Base-by-base conservation (phyloP, 495 filamentous ascomycete genomes). In the Xylaria telfairii region DNA sequence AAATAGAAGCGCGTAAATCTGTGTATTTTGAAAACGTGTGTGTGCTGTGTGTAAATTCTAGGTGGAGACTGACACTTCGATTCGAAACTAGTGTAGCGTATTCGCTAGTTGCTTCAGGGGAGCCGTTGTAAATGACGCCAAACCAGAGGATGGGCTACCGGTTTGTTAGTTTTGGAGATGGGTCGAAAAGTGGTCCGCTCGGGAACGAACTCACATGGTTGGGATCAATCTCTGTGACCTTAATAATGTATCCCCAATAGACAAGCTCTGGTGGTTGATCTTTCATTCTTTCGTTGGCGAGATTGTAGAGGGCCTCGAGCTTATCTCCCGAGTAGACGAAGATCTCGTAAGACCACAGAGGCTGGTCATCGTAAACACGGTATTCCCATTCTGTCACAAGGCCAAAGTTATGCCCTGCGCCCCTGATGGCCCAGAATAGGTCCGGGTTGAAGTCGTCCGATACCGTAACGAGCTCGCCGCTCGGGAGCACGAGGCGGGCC, bases 391-490 rank as follows among this genome's bases (percentile, higher is more conserved):
- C 66, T 0, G 78, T 79, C 17, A 88, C 82, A 61, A 88, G 81
- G 21, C 87, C 87, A 65, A 88, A 88, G 71, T 88, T 88, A 63
- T 85, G 82, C 0, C 87, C 86, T 9, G 85, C 87, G 32, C 87
- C 87, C n/a, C 79, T 77, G 46, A 89, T 74, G 1, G 80, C 85
- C 83, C 85, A 87, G 71, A 80, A 87, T 30, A 87, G 78, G 32
- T 87, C 81, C 3, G 81, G 68, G 60, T 81, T 70, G 4, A 73
- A 57, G 2, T 78, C 4, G 0, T 69, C 39, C 37, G 77, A 80
- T 10, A 82, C 83, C 8, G 56, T 79, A 13, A 79, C 77, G 34
- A 77, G 61, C 1, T 72, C 67, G 1, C 86, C 86, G 61, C 86
- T 77, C 2, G 84, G 82, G 42, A 85, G 81, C 1, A 89, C 82